Evolutionary conservation across 1,139 yeast species (phyloP).

Genomic region (Saccharomyces pastorianus): DNA sequence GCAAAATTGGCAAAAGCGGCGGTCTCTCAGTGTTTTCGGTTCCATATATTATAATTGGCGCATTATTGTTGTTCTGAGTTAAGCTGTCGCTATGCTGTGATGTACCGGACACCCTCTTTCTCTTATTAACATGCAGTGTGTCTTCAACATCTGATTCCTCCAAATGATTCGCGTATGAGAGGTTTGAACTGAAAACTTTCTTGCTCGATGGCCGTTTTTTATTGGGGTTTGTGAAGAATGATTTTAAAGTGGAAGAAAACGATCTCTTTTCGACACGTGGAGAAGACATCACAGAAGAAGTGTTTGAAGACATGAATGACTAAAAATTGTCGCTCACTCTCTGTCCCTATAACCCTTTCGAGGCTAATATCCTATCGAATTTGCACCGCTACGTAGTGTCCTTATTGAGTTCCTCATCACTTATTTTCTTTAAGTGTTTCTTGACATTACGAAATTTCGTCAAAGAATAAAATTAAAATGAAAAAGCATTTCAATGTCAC

Average conservation of each 20-base stretch:
- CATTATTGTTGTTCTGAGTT: not conserved
- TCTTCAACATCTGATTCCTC: not conserved
- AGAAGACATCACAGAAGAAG: not conserved
- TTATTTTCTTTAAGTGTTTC: not conserved
- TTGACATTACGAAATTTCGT: not conserved
- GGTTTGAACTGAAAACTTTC: not conserved
- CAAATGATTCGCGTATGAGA: not conserved
- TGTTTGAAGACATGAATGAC: not conserved
- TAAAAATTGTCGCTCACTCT: not conserved
- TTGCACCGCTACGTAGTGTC: not conserved
- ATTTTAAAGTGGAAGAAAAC: slow-evolving; percentile 23
- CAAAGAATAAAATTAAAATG: not conserved
- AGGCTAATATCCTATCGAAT: not conserved
- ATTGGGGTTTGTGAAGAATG: slow-evolving; percentile 16
- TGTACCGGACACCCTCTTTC: slow-evolving; percentile 1
- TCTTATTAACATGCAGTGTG: not conserved
- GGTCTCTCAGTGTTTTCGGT: slow-evolving; percentile 16
- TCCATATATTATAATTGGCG: slow-evolving; percentile 11
- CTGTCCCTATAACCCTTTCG: not conserved
- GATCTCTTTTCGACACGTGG: slow-evolving; percentile 14
- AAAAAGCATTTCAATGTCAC: not conserved
- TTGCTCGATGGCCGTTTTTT: slow-evolving; percentile 2
- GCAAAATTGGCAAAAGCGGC: slow-evolving; percentile 27
- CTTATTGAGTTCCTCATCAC: not conserved
- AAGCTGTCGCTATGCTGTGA: not conserved